Evolutionary conservation across 78 protist species (phyloP), one percentile per base, ranked within the genome.

Genomic region (Tieghemostelium lacteum): DNA sequence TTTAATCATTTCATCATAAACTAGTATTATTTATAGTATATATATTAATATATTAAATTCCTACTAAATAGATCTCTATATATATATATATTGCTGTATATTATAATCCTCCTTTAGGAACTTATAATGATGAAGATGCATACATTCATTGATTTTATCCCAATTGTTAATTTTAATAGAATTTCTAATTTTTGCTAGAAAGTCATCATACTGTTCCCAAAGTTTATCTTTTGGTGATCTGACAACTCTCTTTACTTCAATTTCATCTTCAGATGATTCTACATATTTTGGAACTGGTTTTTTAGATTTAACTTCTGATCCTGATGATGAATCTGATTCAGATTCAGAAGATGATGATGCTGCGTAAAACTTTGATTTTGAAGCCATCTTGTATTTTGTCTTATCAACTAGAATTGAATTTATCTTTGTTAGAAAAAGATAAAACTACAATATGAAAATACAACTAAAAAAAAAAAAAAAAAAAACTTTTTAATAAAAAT

Each of bases 201-300:
- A 42, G 31, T 78, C 74, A 22, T 88, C 93, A 33, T 75, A 74
- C 62, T 87, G 88, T 37, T 12, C 20, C 77, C 75, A 87, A 40
- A 60, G 63, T 60, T 76, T 75, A 28, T 87, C 93, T 52, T 76
- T 69, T 1, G 87, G 74, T 1, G 87, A 65, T 26, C 65, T 40
- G 36, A 76, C 93, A 29, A 87, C 85, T 72, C 93, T 75, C 29
- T 87, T 87, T 19, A 58, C 93, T 28, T 87, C 93, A 39, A 52
- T 60, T 54, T 87, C 93, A 20, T 87, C 93, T 62, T 74, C 86
- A 28, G 89, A 83, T 1, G 89, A 83, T 55, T 24, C 28, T 22
- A 36, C 73, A 62, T 45, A 58, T 33, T 34, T 60, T 19, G 65
- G 29, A 55, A 40, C 26, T 49, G 50, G 58, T 57, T 87, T 87